Evolutionary conservation across 2,329 filamentous ascomycete genomes (phyloP).

Genomic region (Colletotrichum brevisporum): DNA sequence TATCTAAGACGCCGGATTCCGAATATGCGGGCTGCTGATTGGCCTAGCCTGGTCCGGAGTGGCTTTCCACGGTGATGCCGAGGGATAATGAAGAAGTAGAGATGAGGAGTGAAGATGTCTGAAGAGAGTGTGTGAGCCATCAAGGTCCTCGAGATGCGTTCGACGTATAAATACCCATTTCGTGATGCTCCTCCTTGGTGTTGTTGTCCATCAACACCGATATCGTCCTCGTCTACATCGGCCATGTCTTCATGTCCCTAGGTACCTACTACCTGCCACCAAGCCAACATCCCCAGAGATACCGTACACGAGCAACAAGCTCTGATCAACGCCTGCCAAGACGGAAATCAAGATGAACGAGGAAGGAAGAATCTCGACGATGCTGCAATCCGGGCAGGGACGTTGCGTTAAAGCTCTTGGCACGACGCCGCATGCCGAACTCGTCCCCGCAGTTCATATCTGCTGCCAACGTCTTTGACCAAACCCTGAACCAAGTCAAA

Average conservation of each 20-base stretch:
- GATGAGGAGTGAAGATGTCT: constrained; percentile 14
- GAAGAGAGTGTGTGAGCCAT: background rate
- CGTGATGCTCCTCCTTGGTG: background rate
- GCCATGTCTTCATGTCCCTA: too few species aligned
- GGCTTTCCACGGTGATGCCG: background rate
- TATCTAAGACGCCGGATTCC: too few species aligned
- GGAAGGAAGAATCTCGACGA: constrained; percentile 3
- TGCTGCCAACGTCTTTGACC: background rate
- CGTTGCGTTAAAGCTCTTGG: constrained; percentile 34
- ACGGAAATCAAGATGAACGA: constrained; percentile 16
- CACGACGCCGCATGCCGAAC: constrained; percentile 10
- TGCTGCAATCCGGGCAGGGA: constrained; percentile 26
- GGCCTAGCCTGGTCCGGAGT: constrained; percentile 10
- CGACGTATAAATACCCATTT: background rate
- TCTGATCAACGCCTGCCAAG: constrained; percentile 5
- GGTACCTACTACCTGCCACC: background rate
- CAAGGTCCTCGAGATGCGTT: constrained; percentile 10
- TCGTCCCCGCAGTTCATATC: constrained; percentile 4
- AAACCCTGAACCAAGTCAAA: constrained; percentile 3
- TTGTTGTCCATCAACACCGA: background rate
- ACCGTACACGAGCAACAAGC: background rate
- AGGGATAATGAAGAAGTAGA: too few species aligned
- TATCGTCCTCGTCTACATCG: too few species aligned
- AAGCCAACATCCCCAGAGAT: background rate
- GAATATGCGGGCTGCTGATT: background rate